Conservation (phyloP, 768 basidiomycete genomes). For the Plicaturopsis crispa region DNA sequence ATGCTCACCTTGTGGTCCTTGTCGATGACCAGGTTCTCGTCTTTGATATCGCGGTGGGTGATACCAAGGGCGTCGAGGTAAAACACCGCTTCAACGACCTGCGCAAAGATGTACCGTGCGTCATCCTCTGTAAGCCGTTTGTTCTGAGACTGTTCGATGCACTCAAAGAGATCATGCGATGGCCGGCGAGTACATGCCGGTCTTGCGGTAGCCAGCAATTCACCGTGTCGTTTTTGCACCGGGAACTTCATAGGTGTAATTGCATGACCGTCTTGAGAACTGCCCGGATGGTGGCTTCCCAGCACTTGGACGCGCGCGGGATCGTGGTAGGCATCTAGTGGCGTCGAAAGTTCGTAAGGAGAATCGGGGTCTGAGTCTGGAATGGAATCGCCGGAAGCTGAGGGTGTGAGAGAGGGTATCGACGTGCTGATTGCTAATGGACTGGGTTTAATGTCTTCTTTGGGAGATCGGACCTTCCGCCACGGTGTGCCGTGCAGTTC, state of each 20-base stretch:
- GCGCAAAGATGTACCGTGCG: constrained; percentile 77
- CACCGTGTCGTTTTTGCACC: no score
- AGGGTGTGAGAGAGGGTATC: constrained; percentile 52
- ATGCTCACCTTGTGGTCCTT: constrained; percentile 53
- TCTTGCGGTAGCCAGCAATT: constrained; percentile 18
- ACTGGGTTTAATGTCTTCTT: no score
- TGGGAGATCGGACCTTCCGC: constrained; percentile 37
- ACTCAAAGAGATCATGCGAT: constrained; percentile 92
- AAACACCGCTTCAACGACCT: constrained; percentile 79
- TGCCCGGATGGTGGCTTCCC: no score
- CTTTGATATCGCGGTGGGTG: constrained; percentile 94
- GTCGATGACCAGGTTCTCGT: constrained; percentile 88
- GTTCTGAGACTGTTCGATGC: constrained; percentile 81
- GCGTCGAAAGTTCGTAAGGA: no score
- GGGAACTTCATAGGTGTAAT: no score
- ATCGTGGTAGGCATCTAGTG: no score
- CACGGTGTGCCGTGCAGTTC: constrained; percentile 92
- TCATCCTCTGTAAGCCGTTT: constrained; percentile 72
- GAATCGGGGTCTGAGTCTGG: constrained; percentile 34
- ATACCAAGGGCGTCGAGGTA: constrained; percentile 81
- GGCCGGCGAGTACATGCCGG: constrained; percentile 57
- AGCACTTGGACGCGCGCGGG: not conserved
- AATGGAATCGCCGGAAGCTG: constrained; percentile 39
- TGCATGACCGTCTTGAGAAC: no score
- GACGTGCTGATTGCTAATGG: no score